Evolutionary conservation across 192 early-diverging fungal genomes (phyloP).

Genomic region (Coemansia sp.): DNA sequence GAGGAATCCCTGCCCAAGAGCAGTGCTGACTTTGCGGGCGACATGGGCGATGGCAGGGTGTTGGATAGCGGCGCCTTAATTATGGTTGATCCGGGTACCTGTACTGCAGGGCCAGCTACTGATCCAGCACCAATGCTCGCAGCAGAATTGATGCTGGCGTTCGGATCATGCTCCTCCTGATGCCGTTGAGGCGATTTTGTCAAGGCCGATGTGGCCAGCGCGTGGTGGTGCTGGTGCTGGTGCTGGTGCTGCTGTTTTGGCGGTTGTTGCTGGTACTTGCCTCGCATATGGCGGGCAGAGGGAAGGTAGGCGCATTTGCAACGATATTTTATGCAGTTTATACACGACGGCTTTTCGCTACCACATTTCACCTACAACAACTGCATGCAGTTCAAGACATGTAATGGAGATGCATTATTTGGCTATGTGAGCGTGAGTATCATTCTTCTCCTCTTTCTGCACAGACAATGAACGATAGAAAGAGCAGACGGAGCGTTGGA

Average conservation of each 20-base stretch:
- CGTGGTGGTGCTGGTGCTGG: slow-evolving; percentile 10
- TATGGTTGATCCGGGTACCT: slow-evolving; percentile 3
- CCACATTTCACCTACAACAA: slow-evolving; percentile 47
- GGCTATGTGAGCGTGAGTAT: not conserved
- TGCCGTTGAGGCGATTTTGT: not conserved
- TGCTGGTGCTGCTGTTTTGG: slow-evolving; percentile 11
- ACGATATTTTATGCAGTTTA: slow-evolving; percentile 48
- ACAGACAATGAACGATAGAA: slow-evolving; percentile 5
- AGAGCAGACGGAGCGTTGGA: not conserved
- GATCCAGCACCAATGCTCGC: not conserved
- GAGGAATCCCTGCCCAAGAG: not conserved
- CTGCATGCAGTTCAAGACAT: not conserved
- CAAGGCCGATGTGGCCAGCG: slow-evolving; percentile 2
- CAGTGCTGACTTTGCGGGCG: not conserved
- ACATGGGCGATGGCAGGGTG: slow-evolving; percentile 4
- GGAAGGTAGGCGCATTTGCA: slow-evolving; percentile 42
- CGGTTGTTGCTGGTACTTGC: slow-evolving; percentile 13
- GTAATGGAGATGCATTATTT: not conserved
- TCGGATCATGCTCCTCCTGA: slow-evolving; percentile 4
- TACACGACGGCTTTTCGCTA: slow-evolving; percentile 48
- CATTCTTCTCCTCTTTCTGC: not conserved
- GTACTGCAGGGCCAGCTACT: not conserved
- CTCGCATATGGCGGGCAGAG: slow-evolving; percentile 39
- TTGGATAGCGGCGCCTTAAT: not conserved
- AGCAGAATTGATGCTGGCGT: not conserved